phyloP scores from a whole-genome alignment of 805 yeast species.

The Candida xyloterini region DNA sequence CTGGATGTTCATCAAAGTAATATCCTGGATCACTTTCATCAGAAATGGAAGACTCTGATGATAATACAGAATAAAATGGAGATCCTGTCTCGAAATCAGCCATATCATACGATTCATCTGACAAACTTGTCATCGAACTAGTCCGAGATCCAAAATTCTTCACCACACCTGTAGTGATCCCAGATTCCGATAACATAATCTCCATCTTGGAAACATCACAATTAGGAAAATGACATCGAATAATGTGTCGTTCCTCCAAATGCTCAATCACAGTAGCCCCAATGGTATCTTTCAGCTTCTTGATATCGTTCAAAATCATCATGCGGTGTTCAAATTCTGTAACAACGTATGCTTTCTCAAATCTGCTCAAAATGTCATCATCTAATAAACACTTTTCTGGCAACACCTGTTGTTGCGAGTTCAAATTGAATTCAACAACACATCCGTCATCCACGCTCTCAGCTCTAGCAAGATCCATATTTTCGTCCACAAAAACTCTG shows the following conservation, averaged over 20 bases:
- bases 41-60: constrained; percentile 16
- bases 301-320: constrained; percentile 21
- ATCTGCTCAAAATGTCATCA: constrained; percentile 39
- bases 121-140: background rate
- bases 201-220: constrained; percentile 60
- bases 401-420: constrained; percentile 12
- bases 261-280: constrained; percentile 50
- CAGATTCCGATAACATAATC: constrained; percentile 53
- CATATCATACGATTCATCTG: constrained; percentile 1
- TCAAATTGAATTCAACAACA: constrained; percentile 54
- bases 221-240: constrained; percentile 63
- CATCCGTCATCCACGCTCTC: constrained; percentile 42
- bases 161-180: constrained; percentile 56
- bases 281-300: constrained; percentile 22
- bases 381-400: constrained; percentile 42
- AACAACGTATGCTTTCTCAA: constrained; percentile 32
- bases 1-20: constrained; percentile 15
- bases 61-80: constrained; percentile 12
- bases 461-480: constrained; percentile 35
- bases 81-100: background rate
- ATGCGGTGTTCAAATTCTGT: constrained; percentile 18
- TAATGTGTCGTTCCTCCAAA: constrained; percentile 38
- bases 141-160: constrained; percentile 3
- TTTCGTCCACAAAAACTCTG: constrained; percentile 30
- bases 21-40: constrained; percentile 5